Base-by-base conservation (phyloP, 306 rosid genomes). In the Begonia loranthoides region DNA sequence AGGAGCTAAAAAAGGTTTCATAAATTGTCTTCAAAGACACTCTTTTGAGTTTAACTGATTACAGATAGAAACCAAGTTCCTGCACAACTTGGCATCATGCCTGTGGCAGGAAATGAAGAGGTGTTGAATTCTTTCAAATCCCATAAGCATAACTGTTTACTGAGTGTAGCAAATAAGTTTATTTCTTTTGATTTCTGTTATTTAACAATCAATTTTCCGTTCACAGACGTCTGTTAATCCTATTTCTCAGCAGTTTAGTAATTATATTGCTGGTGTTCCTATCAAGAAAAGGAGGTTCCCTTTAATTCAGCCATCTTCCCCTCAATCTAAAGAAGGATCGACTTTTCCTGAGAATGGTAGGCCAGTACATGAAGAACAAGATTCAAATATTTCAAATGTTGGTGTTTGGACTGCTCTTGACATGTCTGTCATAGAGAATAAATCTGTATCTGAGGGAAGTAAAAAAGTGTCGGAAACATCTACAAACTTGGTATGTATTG, bases 211-310 rank as follows among this genome's bases (percentile, higher is more conserved):
- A 70, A 78, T 78, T 71, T 78, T 86, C 59, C 79, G 67, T 80
- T 82, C 79, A 76, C 95, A 90, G 99, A 79, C 73, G 34, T 86
- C 83, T 82, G 68, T 85, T 53, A 83, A 83, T 61, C 75, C 92
- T 56, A 59, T 57, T 66, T 70, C 62, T 55, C 75, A 79, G 75
- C 76, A 76, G 36, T 59, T 71, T 74, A 74, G 83, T 78, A 83
- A 73, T 79, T 85, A 78, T 69, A 64, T 69, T 77, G 80, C 90
- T 74, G 89, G 86, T 76, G 82, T 90, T 57, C 99, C 99, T 40
- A 86, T 90, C 73, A 90, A 90, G 92, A 90, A 90, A 73, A 78
- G 99, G 72, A 74, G 83, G 71, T 85, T 75, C 58, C 92, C 81
- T 4, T 33, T 75, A 55, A 52, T 70, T 62, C 70, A 52, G 34